Evolutionary conservation across 768 basidiomycete genomes (phyloP).

Genomic region (Scleroderma bovista): DNA sequence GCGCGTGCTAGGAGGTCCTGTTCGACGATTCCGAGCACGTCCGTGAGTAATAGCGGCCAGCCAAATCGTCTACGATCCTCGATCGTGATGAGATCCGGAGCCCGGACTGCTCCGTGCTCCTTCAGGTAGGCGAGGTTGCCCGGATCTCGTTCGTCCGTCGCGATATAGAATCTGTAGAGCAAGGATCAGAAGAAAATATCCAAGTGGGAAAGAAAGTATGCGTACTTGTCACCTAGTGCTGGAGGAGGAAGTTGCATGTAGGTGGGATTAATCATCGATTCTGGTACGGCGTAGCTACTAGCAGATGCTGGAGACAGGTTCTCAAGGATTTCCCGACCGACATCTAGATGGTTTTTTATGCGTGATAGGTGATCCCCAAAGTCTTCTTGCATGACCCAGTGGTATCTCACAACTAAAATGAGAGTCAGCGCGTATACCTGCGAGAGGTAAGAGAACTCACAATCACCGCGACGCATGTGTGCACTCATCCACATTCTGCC

Average conservation of each 20-base stretch:
- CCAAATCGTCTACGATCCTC: conserved; percentile 38
- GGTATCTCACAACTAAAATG: conserved; percentile 22
- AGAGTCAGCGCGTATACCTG: neutral
- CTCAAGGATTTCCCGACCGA: conserved; percentile 15
- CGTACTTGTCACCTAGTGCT: conserved; percentile 17
- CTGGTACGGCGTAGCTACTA: conserved; percentile 18
- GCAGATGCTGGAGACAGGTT: conserved; percentile 15
- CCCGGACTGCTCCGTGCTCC: conserved; percentile 32
- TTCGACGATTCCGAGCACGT: conserved; percentile 39
- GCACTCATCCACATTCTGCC: conserved; percentile 38
- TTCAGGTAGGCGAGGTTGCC: conserved; percentile 30
- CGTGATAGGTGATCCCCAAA: conserved; percentile 33
- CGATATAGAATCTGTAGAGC: conserved; percentile 27
- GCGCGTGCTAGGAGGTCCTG: conserved; percentile 35
- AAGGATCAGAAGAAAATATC: conserved; percentile 4
- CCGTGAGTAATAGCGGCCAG: conserved; percentile 40
- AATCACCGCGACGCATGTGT: conserved; percentile 42
- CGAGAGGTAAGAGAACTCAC: conserved; percentile 18
- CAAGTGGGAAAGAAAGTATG: neutral
- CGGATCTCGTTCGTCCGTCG: conserved; percentile 39
- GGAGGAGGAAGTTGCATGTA: conserved; percentile 14
- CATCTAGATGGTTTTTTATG: conserved; percentile 22
- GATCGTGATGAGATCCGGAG: conserved; percentile 37
- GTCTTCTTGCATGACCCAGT: conserved; percentile 33
- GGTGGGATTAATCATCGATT: conserved; percentile 10